Conservation (phyloP, 169 alveolate genomes). For the Eimeria maxima region DNA sequence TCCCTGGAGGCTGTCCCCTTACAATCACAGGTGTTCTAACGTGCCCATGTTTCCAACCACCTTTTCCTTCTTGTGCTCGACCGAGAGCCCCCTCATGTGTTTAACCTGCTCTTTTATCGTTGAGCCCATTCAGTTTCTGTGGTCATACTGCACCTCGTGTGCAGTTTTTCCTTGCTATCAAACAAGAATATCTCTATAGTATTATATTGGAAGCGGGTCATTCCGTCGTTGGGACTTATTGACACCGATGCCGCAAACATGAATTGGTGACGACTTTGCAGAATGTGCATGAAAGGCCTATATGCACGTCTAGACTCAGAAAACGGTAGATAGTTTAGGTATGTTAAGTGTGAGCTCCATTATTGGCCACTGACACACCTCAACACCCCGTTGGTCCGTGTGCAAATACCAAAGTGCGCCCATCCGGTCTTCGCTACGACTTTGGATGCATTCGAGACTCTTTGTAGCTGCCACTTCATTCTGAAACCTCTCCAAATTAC, state of each 20-base stretch:
- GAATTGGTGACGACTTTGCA: not conserved
- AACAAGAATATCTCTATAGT: not conserved
- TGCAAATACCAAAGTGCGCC: not conserved
- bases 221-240: not conserved
- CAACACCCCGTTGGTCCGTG: not conserved
- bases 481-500: not conserved
- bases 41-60: not conserved
- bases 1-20: not conserved
- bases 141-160: not conserved
- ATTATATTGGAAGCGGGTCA: not conserved
- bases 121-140: not conserved
- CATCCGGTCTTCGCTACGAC: not conserved
- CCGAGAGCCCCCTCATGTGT: not conserved
- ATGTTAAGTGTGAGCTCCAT: not conserved
- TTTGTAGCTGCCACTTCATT: not conserved
- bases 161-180: not conserved
- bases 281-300: not conserved
- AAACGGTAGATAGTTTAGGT: not conserved
- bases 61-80: not conserved
- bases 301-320: not conserved
- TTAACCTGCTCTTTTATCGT: not conserved
- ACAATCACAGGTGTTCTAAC: not conserved
- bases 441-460: not conserved
- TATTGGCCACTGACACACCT: not conserved
- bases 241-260: not conserved